Conservation (phyloP, 148 eudicot species). For the Tetragonia tetragonoides region DNA sequence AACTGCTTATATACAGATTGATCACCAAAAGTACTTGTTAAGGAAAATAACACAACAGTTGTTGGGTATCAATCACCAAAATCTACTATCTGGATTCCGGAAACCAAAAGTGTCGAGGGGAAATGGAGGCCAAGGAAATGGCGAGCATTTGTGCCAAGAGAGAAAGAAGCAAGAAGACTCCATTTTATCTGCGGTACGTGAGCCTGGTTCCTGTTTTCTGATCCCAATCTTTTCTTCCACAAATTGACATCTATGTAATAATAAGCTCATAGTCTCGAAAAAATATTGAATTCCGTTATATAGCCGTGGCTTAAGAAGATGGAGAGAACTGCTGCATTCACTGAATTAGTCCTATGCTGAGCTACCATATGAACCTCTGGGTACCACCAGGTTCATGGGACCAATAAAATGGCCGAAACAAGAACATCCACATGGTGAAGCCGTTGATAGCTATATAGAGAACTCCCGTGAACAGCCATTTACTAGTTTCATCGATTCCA, state of each 20-base stretch:
- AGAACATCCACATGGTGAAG: conserved; percentile 83
- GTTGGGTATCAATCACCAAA: too few relatives aligned
- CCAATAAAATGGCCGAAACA: conserved; percentile 75
- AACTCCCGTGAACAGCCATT: conserved; percentile 58
- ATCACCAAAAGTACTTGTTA: too few relatives aligned
- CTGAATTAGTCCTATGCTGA: background rate
- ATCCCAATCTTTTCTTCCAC: background rate
- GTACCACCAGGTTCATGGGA: conserved; percentile 67
- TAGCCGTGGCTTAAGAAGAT: background rate
- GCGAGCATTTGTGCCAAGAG: too few relatives aligned
- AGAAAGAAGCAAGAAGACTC: too few relatives aligned
- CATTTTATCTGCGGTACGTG: too few relatives aligned
- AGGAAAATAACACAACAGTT: too few relatives aligned
- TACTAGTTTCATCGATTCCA: conserved; percentile 29
- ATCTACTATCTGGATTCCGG: too few relatives aligned
- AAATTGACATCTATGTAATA: background rate
- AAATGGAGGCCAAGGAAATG: background rate
- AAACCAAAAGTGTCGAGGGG: too few relatives aligned
- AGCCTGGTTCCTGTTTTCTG: too few relatives aligned
- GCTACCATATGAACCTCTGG: conserved; percentile 77
- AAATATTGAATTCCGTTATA: background rate
- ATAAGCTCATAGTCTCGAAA: background rate
- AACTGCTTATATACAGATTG: too few relatives aligned
- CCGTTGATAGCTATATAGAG: conserved; percentile 48
- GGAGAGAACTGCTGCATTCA: background rate